Evolutionary conservation across 2,329 filamentous ascomycete species (phyloP), one percentile per base, ranked within the genome.

Genomic region (Mycogone perniciosa): DNA sequence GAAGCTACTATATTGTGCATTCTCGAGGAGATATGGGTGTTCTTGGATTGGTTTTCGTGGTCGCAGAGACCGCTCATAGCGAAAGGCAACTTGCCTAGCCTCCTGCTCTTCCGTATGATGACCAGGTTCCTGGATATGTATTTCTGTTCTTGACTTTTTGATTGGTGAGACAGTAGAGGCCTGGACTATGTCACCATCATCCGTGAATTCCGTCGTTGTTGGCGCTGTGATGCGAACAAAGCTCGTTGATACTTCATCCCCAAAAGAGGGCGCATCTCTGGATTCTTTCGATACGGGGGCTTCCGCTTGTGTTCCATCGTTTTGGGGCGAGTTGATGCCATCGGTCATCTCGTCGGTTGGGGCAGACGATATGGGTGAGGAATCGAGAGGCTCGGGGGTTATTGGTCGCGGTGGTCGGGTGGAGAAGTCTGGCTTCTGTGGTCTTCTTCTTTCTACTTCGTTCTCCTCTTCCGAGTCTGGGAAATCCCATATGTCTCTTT

Each of bases 11-110:
- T 81, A 82, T 30, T 75, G 72, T 0, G 72, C 77, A 59, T 73
- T 76, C 55, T 83, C 80, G 4, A 82, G 65, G 5, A 76, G 64
- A 55, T 82, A 83, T 4, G 80, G 80, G 41, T 81, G 78, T 58
- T 82, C 71, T 59, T 83, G 80, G 6, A 82, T 82, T 1, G 79
- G 79, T 54, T 82, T 83, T 20, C 80, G 73, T 1, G 78, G 77
- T 6, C 80, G 72, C n/a, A 83, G 65, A 4, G 75, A 79, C 33
- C 79, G 72, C 54, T 73, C 70, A 42, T 70, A 64, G 9, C 65
- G 67, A 30, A 69, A 59, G 5, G 64, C 59, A 9, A 58, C 54
- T 48, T 63, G 63, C 31, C 53, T 54, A 13, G 57, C 59, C 37
- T 57, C 57, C 26, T 57, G 59, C 51, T 37, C 62, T 35, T 63